Conservation (phyloP, 306 rosid species). For the Oxytropis ochrocephala region DNA sequence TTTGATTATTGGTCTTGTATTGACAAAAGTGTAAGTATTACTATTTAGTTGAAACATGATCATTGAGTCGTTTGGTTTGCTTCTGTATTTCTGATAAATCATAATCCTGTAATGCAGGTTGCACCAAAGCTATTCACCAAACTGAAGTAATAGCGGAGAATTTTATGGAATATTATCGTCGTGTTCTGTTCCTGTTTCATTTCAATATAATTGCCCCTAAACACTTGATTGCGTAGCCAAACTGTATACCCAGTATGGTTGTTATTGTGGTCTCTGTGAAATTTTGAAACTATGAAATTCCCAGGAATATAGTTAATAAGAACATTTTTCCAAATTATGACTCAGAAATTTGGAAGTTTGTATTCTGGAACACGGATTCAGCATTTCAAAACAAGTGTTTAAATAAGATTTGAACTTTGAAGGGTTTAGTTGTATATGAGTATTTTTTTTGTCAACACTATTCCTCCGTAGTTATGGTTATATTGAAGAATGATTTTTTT, state of each 20-base stretch:
- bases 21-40: constrained; percentile 87
- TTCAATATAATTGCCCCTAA: constrained; percentile 12
- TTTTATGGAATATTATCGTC: constrained; percentile 14
- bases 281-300: constrained; percentile 27
- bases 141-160: constrained; percentile 46
- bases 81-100: neutral
- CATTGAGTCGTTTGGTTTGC: neutral
- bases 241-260: constrained; percentile 17
- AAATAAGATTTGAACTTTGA: neutral
- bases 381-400: neutral
- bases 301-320: constrained; percentile 39
- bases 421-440: neutral
- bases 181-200: constrained; percentile 21
- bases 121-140: constrained; percentile 63
- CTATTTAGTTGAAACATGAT: neutral
- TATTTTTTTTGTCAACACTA: too few relatives aligned
- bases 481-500: too few relatives aligned
- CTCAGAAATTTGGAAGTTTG: constrained; percentile 3
- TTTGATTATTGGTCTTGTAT: constrained; percentile 91
- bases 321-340: constrained; percentile 14
- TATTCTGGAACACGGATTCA: neutral
- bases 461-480: too few relatives aligned
- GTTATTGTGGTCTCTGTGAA: constrained; percentile 13
- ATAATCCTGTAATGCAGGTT: constrained; percentile 56
- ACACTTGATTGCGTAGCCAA: constrained; percentile 27